These are phyloP conservation scores for Apiospora phragmitis DNA, from an alignment of 2,329 filamentous ascomycete genomes.

Conservation along the genomic window DNA sequence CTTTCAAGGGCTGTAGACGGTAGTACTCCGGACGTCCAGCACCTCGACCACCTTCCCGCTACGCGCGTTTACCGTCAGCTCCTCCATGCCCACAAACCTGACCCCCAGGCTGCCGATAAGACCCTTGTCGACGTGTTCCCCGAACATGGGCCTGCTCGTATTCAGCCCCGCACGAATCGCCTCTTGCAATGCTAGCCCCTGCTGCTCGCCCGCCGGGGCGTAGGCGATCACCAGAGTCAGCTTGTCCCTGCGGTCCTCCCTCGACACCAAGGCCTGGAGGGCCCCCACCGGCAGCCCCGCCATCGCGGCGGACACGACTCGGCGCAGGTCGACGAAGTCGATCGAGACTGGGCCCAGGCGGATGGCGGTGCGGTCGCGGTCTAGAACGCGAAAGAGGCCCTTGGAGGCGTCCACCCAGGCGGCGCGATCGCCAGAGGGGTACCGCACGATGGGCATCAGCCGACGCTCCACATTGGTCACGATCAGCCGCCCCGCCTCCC, in stretches of 20 bases:
- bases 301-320: background rate
- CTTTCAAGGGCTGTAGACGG: background rate
- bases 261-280: background rate
- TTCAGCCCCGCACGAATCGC: background rate
- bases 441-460: background rate
- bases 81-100: background rate
- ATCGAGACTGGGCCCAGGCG: background rate
- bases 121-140: background rate
- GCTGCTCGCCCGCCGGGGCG: background rate
- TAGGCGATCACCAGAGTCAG: background rate
- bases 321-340: background rate
- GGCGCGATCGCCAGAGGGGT: background rate
- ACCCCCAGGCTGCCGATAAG: background rate
- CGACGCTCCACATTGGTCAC: background rate
- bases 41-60: background rate
- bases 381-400: background rate
- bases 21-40: background rate
- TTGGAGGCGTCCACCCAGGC: background rate
- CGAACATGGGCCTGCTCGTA: background rate
- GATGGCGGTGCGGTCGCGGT: background rate
- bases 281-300: background rate
- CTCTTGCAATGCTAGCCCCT: background rate
- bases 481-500: background rate
- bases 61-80: background rate
- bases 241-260: background rate